Base-by-base conservation (phyloP, 192 early-diverging fungal genomes). In the Backusella psychrophila region DNA sequence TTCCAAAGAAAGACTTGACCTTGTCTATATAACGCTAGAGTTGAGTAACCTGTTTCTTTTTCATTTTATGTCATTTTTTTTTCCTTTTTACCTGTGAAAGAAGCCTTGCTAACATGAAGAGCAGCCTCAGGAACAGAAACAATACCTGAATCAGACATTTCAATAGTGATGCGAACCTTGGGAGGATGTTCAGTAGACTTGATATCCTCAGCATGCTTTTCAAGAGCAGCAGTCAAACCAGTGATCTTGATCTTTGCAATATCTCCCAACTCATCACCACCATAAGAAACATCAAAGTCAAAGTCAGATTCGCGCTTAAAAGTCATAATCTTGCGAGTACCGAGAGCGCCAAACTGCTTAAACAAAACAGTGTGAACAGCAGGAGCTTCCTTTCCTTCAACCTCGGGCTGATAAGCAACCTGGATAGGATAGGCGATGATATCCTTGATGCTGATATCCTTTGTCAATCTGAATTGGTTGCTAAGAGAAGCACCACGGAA, bases 391-490 rank as follows among this genome's bases (percentile, higher is more conserved):
- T 67, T 66, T 15, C 65, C 69, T 73, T 75, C 74, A 29, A 80
- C 39, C 53, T 88, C 82, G 49, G 82, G 53, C 23, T 85, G 77
- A 81, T 94, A 90, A 56, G 78, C 79, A 76, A 95, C 84, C 78
- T 93, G 81, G 69, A 92, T 89, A 56, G 95, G 89, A 72, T 77
- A 87, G 9, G 83, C 66, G 35, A 89, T 90, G 19, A 96, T 81
- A 72, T 99, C 98, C 84, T 94, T 95, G 77, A 99, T 85, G 49
- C 86, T 88, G 72, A 98, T 91, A 76, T 94, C 91, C 69, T 93
- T 89, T 1, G 78, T 83, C 46, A 97, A 90, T 76, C 90, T 90
- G 87, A 98, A 98, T 77, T 93, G 92, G 75, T 90, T 88, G 79
- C 93, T 96, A 53, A 96, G 82, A 59, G 88, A 86, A 4, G 98